Evolutionary conservation across 805 yeast species (phyloP), one percentile per base, ranked within the genome.

Genomic region (Ascoidea asiatica): DNA sequence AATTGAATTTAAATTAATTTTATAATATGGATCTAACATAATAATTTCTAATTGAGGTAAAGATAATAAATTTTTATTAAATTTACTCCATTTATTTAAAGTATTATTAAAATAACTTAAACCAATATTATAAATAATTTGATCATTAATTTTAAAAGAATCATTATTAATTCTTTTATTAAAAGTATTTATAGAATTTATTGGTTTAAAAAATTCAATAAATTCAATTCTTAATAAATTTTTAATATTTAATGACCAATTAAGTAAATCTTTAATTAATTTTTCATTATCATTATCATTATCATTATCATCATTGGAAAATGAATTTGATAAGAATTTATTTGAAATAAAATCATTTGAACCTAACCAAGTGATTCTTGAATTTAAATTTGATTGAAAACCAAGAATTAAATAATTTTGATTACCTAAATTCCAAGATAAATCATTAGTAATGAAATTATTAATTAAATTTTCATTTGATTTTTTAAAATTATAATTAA

Each of bases 1-100:
- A 39, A 66, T 57, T 22, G 72, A 68, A 18, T 60, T 53, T 55
- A 92, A 65, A 48, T 72, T 77, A 46, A 90, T 58, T 57, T 98
- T 78, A 58, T 88, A 88, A 67, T 90, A 92, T 39, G 99, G 98
- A 60, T 92, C 97, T 50, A 92, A 73, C 90, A 92, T 81, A 55
- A 74, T 77, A 61, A 88, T 77, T 55, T 87, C 89, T 46, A 92
- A 67, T 65, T 92, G 98, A n/a, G n/a, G n/a, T n/a, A n/a, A n/a
- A n/a, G n/a, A n/a, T 45, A 85, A 59, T 48, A 81, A 83, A 43
- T 73, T 70, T 6, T 73, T 41, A 5, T 44, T 45, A 58, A 61
- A 87, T 23, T 95, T 94, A 13, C 58, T 67, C 96, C 95, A 92
- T 44, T 63, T 42, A 41, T 53, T 59, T n/a, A n/a, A n/a, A n/a